These are phyloP conservation scores for Aspergillus asperescens DNA, from an alignment of 495 filamentous ascomycete species.

Conservation along the genomic window DNA sequence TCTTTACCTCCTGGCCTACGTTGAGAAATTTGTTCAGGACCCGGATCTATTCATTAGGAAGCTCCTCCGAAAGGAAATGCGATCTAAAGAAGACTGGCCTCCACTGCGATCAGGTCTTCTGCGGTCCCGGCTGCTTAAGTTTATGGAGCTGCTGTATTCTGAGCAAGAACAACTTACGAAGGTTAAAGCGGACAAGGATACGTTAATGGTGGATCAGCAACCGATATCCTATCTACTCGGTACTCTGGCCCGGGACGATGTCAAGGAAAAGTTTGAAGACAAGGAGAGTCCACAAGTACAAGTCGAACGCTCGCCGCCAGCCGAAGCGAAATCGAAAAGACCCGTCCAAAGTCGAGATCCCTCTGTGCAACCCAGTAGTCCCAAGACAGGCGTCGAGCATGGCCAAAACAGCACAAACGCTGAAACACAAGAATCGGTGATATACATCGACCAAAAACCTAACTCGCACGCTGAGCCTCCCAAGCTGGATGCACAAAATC, in stretches of 20 bases:
- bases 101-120: slow-evolving; percentile 47
- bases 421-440: neutral
- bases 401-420: neutral
- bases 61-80: slow-evolving; percentile 46
- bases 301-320: neutral
- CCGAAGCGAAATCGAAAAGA: neutral
- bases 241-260: neutral
- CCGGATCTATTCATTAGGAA: slow-evolving; percentile 61
- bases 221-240: slow-evolving; percentile 37
- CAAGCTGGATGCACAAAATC: neutral
- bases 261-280: neutral
- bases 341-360: neutral
- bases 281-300: neutral
- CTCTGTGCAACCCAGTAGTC: neutral
- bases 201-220: slow-evolving; percentile 28
- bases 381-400: neutral
- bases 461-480: neutral
- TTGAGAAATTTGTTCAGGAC: slow-evolving; percentile 68
- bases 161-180: slow-evolving; percentile 37
- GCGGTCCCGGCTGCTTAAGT: slow-evolving; percentile 47
- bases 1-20: slow-evolving; percentile 74
- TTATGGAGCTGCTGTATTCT: slow-evolving; percentile 45
- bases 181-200: slow-evolving; percentile 10
- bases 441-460: neutral
- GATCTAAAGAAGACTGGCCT: slow-evolving; percentile 48